Evolutionary conservation across 306 rosid genomes (phyloP).

Genomic region (Clitoria ternatea): DNA sequence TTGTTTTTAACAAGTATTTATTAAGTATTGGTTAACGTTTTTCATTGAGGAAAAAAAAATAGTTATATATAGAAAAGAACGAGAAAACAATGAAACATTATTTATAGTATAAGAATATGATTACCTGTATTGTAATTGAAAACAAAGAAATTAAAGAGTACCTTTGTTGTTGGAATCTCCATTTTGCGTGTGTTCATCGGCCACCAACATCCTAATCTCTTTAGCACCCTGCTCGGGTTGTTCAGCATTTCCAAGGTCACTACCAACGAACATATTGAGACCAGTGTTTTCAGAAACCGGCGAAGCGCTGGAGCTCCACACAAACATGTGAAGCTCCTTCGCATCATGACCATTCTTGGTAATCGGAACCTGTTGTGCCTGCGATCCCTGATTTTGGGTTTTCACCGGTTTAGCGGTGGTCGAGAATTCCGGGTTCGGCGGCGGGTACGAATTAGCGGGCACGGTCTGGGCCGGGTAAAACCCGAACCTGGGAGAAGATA

Average conservation of each 20-base stretch:
- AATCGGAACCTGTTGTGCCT: neutral
- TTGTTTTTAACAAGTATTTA: too few species aligned
- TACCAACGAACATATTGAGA: conserved; percentile 55
- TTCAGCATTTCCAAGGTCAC: conserved; percentile 44
- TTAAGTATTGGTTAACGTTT: too few species aligned
- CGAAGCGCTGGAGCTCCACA: conserved; percentile 82
- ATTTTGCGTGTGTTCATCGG: conserved; percentile 66
- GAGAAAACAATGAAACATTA: too few species aligned
- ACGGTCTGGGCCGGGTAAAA: conserved; percentile 53
- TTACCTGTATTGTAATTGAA: neutral
- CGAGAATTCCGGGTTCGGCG: conserved; percentile 80
- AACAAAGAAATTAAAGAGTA: neutral
- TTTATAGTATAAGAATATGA: too few species aligned
- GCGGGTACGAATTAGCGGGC: conserved; percentile 53
- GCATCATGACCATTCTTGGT: conserved; percentile 44
- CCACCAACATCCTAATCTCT: conserved; percentile 83
- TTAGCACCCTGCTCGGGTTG: conserved; percentile 83
- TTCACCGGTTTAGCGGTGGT: neutral
- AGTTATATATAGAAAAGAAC: too few species aligned
- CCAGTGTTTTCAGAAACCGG: conserved; percentile 74
- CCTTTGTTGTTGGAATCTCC: conserved; percentile 60
- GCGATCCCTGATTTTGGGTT: neutral
- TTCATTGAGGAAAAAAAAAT: too few species aligned
- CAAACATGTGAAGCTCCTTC: conserved; percentile 85
- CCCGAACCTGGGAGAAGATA: conserved; percentile 48